Evolutionary conservation across 371 early-diverging fungal genomes (phyloP), one percentile per base, ranked within the genome.

Genomic region (Zopfochytrium polystomum): DNA sequence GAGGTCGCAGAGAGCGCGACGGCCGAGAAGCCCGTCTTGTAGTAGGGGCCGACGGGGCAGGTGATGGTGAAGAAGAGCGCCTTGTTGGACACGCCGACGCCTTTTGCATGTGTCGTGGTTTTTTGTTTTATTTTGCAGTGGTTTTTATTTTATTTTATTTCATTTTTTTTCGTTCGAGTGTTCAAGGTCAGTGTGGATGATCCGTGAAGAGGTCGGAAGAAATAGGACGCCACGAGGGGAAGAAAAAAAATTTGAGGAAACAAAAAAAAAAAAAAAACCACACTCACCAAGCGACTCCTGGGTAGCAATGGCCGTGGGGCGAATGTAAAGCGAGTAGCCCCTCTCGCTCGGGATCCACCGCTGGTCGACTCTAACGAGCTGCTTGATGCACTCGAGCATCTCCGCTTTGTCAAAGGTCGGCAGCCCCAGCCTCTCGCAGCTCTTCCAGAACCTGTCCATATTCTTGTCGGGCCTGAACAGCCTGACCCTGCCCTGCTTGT

Each of bases 21-120:
- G 43, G 95, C 92, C n/a, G 80, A 73, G 73, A 94, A 92, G 6
- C 95, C 95, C 20, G 91, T 89, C 58, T 86, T 87, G 80, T 92
- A 97, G 74, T 97, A 97, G 22, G 95, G 98, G 13, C 98, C 98
- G 15, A 93, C 94, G n/a, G 98, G 96, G 38, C 88, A 90, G 58
- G 85, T 86, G 71, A 96, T 96, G 34, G 91, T 88, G 62, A 92
- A 96, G 55, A 96, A 71, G 63, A 89, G 76, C 30, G 94, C 90
- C 53, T 82, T 76, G 61, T 82, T 80, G 43, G 90, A 87, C 33
- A 87, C 84, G 32, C 72, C 82, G 62, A 80, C 71, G 57, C 81
- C 82, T 69, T 31, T 0, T 2, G 32, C 79, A 48, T 52, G 3
- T 35, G 11, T 54, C 47, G 31, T 1, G n/a, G n/a, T n/a, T n/a